Evolutionary conservation across 2,329 filamentous ascomycete genomes (phyloP).

Genomic region (Epichloe gansuensis): DNA sequence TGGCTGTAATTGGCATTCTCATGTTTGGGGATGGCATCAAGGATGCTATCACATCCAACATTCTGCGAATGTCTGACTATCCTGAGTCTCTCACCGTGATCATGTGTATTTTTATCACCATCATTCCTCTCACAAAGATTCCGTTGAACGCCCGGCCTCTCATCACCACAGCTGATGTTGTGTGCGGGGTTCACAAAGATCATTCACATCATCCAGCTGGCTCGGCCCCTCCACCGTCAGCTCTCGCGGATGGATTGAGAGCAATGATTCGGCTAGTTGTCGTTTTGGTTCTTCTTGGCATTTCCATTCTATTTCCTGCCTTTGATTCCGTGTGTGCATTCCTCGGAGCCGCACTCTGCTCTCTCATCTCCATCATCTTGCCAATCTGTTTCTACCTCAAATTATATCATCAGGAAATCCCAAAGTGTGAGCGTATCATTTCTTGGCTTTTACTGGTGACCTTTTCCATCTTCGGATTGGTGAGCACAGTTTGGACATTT

Average conservation of each 20-base stretch:
- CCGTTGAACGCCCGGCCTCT: conserved; percentile 83
- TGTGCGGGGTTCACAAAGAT: conserved; percentile 56
- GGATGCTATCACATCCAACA: conserved; percentile 85
- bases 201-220: conserved; percentile 21
- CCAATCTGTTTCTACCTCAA: conserved; percentile 84
- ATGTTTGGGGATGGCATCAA: conserved; percentile 91
- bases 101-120: conserved; percentile 76
- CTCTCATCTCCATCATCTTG: conserved; percentile 85
- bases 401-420: conserved; percentile 67
- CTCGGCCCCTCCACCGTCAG: conserved; percentile 27
- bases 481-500: conserved; percentile 82
- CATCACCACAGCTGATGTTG: conserved; percentile 69
- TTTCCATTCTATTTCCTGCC: conserved; percentile 57
- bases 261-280: conserved; percentile 53
- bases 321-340: conserved; percentile 90
- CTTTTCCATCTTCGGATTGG: conserved; percentile 55
- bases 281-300: conserved; percentile 59
- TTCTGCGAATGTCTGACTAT: conserved; percentile 64
- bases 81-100: conserved; percentile 61
- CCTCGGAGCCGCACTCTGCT: conserved; percentile 81
- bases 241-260: conserved; percentile 37
- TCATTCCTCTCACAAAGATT: conserved; percentile 94
- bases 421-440: conserved; percentile 46
- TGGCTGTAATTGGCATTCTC: conserved; percentile 72
- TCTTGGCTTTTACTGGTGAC: conserved; percentile 59